Conservation (phyloP, 805 yeast species). For the Cyberlindnera maritima region DNA sequence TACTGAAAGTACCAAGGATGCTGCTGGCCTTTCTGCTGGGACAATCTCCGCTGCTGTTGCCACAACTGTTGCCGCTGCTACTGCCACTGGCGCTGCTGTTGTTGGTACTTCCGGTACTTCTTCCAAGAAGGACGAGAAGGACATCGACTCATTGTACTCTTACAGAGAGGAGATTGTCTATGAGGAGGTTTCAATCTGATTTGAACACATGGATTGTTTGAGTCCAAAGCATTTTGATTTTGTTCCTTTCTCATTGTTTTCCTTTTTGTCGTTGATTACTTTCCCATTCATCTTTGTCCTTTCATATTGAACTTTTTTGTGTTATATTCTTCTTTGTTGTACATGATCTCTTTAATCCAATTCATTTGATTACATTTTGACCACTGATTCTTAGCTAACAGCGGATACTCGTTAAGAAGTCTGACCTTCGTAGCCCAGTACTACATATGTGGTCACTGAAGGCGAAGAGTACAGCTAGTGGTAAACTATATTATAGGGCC, state of each 20-base stretch:
- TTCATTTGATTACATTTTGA: too few relatives aligned
- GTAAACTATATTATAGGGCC: too few relatives aligned
- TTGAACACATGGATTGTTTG: too few relatives aligned
- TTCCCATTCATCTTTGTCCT: background rate
- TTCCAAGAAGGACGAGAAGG: constrained; percentile 7
- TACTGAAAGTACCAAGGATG: background rate
- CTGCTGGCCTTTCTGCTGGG: constrained; percentile 3
- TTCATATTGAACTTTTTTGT: background rate
- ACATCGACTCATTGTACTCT: constrained; percentile 20
- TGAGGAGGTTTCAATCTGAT: constrained; percentile 17
- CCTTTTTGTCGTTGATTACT: too few relatives aligned
- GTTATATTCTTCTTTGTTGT: background rate
- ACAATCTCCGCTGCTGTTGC: constrained; percentile 1
- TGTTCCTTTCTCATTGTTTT: too few relatives aligned
- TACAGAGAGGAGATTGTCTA: constrained; percentile 24
- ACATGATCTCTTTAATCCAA: background rate
- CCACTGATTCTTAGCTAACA: too few relatives aligned
- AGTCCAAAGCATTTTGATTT: too few relatives aligned
- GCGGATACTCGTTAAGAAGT: too few relatives aligned
- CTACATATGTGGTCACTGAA: too few relatives aligned
- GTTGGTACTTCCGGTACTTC: background rate
- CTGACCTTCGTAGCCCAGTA: too few relatives aligned
- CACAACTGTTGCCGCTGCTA: constrained; percentile 6
- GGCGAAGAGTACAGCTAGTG: too few relatives aligned
- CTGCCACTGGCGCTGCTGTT: background rate